These are phyloP conservation scores for Naganishia liquefaciens DNA, from an alignment of 1,284 basidiomycete species.

Conservation along the genomic window DNA sequence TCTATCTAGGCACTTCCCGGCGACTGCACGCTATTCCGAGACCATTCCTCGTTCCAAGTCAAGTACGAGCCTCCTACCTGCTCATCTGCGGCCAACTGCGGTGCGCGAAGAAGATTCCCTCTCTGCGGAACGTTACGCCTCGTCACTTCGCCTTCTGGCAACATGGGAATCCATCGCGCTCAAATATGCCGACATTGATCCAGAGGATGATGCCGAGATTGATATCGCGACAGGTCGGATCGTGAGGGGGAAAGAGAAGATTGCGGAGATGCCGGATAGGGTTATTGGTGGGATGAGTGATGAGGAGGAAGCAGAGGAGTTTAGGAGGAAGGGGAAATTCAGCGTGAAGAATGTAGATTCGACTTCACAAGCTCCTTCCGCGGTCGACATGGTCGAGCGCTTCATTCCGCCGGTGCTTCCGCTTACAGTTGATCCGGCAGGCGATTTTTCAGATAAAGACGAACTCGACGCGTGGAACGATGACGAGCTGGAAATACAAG, in stretches of 20 bases:
- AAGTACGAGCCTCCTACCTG: conserved; percentile 9
- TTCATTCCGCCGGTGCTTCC: neutral
- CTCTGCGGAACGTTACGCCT: conserved; percentile 28
- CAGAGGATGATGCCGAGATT: conserved; percentile 53
- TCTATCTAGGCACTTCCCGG: neutral
- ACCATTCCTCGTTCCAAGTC: neutral
- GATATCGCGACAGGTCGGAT: conserved; percentile 45
- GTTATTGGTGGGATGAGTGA: conserved; percentile 24
- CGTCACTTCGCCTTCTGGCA: conserved; percentile 34
- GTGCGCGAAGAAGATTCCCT: conserved; percentile 13
- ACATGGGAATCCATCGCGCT: conserved; percentile 46
- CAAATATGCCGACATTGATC: conserved; percentile 44
- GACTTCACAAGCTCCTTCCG: neutral
- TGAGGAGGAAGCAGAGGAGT: conserved; percentile 19
- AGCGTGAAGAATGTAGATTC: neutral
- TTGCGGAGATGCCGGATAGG: conserved; percentile 22
- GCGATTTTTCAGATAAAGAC: conserved; percentile 14
- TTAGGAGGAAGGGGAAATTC: conserved; percentile 9
- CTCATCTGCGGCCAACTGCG: conserved; percentile 18
- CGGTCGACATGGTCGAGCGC: neutral
- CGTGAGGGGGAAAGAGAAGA: conserved; percentile 27
- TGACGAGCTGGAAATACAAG: conserved; percentile 16
- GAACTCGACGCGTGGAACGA: conserved; percentile 25
- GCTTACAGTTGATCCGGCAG: neutral
- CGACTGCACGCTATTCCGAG: neutral